phyloP scores from a whole-genome alignment of 116 monocot genomes.

The Posidonia oceanica region DNA sequence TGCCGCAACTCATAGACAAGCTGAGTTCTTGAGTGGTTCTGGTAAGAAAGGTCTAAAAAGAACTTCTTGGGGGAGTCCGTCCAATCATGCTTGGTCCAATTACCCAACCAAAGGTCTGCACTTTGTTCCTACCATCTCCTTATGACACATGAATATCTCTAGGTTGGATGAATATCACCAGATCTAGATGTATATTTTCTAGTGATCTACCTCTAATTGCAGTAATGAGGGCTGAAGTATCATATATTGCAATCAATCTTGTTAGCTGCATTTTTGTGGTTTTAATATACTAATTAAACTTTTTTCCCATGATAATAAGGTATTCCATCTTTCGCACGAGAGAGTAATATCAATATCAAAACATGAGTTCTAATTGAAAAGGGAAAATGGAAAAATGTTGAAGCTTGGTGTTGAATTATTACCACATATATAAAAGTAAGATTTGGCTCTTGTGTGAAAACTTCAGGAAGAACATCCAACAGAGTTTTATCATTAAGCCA shows the following conservation, averaged over 20 bases:
- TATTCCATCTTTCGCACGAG: too few species aligned
- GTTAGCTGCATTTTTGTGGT: not conserved
- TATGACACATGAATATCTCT: not conserved
- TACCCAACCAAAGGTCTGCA: slow-evolving; percentile 40
- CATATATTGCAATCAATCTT: not conserved
- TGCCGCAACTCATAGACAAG: slow-evolving; percentile 32
- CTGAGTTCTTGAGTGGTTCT: slow-evolving; percentile 61
- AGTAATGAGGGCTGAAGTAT: not conserved
- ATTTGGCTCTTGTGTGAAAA: too few species aligned
- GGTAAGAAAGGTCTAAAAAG: slow-evolving; percentile 16
- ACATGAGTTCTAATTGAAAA: too few species aligned
- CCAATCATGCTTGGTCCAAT: slow-evolving; percentile 18
- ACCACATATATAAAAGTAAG: too few species aligned
- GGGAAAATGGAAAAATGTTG: too few species aligned
- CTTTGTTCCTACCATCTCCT: not conserved
- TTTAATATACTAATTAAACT: too few species aligned
- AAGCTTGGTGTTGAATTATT: too few species aligned
- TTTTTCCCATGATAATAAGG: too few species aligned
- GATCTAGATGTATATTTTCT: not conserved
- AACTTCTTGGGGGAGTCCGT: slow-evolving; percentile 16
- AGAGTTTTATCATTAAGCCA: too few species aligned
- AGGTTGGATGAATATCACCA: too few species aligned
- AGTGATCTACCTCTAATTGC: not conserved
- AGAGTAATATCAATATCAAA: too few species aligned
- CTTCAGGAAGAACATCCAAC: too few species aligned